Percentiles rank a stretch among this genome's conserved stretches.
Conservation (phyloP, 2,329 filamentous ascomycete genomes). For the Trichothecium sympodiale region DNA sequence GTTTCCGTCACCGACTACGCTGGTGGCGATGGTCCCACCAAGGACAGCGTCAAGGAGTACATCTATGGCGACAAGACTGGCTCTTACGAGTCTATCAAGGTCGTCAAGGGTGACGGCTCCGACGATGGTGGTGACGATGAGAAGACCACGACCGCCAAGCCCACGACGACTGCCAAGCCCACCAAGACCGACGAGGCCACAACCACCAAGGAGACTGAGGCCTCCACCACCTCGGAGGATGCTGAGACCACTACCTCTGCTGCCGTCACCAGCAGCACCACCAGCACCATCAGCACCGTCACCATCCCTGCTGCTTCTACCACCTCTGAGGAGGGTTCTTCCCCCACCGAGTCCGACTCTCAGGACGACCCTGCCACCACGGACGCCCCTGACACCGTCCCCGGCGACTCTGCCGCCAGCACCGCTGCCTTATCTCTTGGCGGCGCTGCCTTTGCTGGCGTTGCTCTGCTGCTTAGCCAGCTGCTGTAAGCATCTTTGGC, state of each 20-base stretch:
- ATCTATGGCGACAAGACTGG: conserved; percentile 38
- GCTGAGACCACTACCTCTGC: conserved; percentile 1
- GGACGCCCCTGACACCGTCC: conserved; percentile 10
- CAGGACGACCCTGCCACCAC: conserved; percentile 6
- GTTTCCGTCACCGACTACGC: conserved; percentile 43
- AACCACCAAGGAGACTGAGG: conserved; percentile 4
- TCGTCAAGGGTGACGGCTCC: conserved; percentile 26
- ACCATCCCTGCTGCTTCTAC: conserved; percentile 12
- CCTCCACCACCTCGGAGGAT: conserved; percentile 4
- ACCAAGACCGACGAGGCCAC: conserved; percentile 3
- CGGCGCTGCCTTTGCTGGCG: conserved; percentile 16
- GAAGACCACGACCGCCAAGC: conserved; percentile 2
- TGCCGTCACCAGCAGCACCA: conserved; percentile 1
- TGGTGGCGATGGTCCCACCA: conserved; percentile 30
- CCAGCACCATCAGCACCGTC: conserved; percentile 6
- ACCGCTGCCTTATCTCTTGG: conserved; percentile 11
- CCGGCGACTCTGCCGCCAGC: conserved; percentile 15
- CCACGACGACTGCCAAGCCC: conserved; percentile 1
- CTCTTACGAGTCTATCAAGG: conserved; percentile 38
- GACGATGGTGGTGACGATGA: conserved; percentile 9
- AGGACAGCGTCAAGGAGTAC: conserved; percentile 37
- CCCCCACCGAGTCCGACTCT: conserved; percentile 8
- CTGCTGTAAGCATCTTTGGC: conserved; percentile 15
- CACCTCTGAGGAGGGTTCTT: conserved; percentile 8
- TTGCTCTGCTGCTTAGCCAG: conserved; percentile 17